A percentile compares a stretch with the other conserved stretches of the same genome.
Conservation (phyloP, 495 filamentous ascomycete species). For the Hyaloscypha bicolor region DNA sequence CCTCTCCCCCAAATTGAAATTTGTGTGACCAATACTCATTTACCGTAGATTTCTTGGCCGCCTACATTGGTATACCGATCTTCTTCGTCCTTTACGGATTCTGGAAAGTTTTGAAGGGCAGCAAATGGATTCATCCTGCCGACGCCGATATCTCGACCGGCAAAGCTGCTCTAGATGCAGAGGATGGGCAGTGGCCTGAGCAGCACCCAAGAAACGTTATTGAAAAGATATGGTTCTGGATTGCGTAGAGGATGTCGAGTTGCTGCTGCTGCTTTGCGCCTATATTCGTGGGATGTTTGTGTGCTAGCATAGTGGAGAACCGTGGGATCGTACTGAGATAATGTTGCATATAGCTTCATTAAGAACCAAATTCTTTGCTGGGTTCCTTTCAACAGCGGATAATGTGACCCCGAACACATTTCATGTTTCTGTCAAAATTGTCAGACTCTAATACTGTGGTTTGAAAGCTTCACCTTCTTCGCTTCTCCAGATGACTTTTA, state of each 20-base stretch:
- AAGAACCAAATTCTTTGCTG: too few relatives aligned
- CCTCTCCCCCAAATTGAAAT: not conserved
- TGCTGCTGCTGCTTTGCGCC: not conserved
- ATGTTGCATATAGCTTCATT: too few relatives aligned
- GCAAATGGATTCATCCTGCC: conserved; percentile 30
- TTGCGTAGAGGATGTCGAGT: conserved; percentile 26
- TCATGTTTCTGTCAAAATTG: too few relatives aligned
- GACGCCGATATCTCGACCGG: conserved; percentile 65
- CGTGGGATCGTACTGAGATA: too few relatives aligned
- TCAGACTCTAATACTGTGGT: too few relatives aligned
- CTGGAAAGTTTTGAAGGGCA: conserved; percentile 54
- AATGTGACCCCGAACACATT: too few relatives aligned
- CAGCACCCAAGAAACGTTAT: conserved; percentile 29
- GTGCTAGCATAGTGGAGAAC: too few relatives aligned
- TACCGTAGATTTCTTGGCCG: conserved; percentile 48
- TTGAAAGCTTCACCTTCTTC: too few relatives aligned
- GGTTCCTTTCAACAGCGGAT: too few relatives aligned
- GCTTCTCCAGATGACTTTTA: too few relatives aligned
- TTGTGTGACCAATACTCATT: conserved; percentile 16
- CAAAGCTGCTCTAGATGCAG: conserved; percentile 61
- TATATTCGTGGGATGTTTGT: too few relatives aligned
- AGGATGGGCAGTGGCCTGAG: conserved; percentile 33
- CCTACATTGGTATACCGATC: conserved; percentile 63
- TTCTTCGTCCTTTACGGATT: conserved; percentile 57
- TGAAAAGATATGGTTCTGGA: conserved; percentile 35